phyloP scores from a whole-genome alignment of 148 eudicot genomes.

The Chenopodium berlandieri region DNA sequence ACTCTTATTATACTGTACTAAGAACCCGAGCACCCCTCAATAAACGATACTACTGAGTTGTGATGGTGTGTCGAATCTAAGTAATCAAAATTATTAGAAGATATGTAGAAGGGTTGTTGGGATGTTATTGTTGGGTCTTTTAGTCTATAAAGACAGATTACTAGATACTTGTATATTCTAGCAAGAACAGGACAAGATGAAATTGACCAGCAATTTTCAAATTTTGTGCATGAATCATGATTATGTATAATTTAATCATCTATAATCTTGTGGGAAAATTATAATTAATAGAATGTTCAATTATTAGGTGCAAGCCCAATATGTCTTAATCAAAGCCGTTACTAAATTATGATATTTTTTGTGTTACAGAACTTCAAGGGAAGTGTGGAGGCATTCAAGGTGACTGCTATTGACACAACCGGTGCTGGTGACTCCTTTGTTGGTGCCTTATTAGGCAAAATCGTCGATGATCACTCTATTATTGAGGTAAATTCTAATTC shows the following conservation, averaged over 20 bases:
- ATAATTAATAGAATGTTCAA: no score
- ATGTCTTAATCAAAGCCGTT: not conserved
- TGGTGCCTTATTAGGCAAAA: conserved; percentile 67
- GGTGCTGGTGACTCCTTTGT: conserved; percentile 92
- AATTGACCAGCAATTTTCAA: not conserved
- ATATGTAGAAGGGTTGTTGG: not conserved
- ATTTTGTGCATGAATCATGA: not conserved
- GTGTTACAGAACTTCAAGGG: conserved; percentile 59
- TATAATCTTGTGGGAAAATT: not conserved
- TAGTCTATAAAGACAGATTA: not conserved
- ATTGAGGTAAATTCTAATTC: conserved; percentile 43
- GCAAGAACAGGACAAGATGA: no score
- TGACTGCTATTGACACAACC: conserved; percentile 71
- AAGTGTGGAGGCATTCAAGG: conserved; percentile 55
- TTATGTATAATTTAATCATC: not conserved
- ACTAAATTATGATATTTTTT: not conserved
- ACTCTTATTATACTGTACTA: no score
- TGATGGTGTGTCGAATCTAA: not conserved
- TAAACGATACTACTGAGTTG: not conserved
- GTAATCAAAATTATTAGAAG: not conserved
- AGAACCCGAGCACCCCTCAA: no score
- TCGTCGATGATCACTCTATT: conserved; percentile 61
- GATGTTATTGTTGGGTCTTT: not conserved
- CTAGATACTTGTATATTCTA: not conserved
- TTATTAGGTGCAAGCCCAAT: no score